These are phyloP conservation scores for Hanseniaspora nectarophila DNA, from an alignment of 805 yeast species.

Conservation along the genomic window DNA sequence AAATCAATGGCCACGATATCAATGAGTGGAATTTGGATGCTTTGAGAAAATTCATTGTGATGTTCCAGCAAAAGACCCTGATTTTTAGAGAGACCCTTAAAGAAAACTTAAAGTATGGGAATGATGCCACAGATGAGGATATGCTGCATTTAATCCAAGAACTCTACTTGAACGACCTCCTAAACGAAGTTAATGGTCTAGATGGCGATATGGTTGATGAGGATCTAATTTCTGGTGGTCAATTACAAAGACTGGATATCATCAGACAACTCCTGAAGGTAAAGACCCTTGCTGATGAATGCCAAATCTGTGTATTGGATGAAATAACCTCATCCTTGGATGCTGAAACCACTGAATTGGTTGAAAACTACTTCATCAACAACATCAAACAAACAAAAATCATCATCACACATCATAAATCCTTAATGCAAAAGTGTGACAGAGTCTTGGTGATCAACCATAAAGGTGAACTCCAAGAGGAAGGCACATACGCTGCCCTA, in stretches of 20 bases:
- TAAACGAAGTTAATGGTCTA: slow-evolving; percentile 43
- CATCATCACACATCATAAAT: slow-evolving; percentile 62
- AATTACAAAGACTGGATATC: slow-evolving; percentile 70
- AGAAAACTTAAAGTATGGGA: slow-evolving; percentile 62
- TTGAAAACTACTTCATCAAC: slow-evolving; percentile 39
- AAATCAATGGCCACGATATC: slow-evolving; percentile 39
- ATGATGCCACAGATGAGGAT: slow-evolving; percentile 29
- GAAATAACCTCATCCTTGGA: slow-evolving; percentile 88
- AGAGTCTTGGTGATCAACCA: slow-evolving; percentile 36
- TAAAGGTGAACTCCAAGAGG: slow-evolving; percentile 38
- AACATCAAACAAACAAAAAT: slow-evolving; percentile 30
- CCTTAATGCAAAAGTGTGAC: slow-evolving; percentile 50
- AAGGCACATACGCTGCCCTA: slow-evolving; percentile 32
- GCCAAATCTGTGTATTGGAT: slow-evolving; percentile 51
- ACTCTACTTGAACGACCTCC: slow-evolving; percentile 45
- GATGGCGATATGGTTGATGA: slow-evolving; percentile 48
- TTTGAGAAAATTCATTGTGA: slow-evolving; percentile 44
- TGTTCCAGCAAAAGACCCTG: slow-evolving; percentile 65
- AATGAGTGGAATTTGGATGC: slow-evolving; percentile 34
- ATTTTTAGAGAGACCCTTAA: slow-evolving; percentile 63
- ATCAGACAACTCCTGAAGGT: slow-evolving; percentile 66
- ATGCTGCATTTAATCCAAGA: slow-evolving; percentile 32
- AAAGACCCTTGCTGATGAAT: slow-evolving; percentile 35
- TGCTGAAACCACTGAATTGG: slow-evolving; percentile 39
- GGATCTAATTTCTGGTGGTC: slow-evolving; percentile 71